Base-by-base conservation (phyloP, 345 rosid genomes). In the Murraya paniculata region DNA sequence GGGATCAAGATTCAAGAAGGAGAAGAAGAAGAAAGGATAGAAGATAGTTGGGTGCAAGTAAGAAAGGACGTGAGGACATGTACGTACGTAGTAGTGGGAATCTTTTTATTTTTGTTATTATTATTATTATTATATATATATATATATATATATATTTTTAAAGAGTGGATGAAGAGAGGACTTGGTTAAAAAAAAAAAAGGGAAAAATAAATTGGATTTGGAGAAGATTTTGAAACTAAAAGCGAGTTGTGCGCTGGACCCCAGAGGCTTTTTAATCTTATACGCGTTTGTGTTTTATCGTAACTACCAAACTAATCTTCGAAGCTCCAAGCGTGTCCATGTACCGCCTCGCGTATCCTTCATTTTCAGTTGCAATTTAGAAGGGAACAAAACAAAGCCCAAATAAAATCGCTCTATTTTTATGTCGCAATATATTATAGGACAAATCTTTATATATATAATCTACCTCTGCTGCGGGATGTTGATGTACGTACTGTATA, bases 11-110 rank as follows among this genome's bases (percentile, higher is more conserved):
- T 31, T 31, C 33, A 3, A 33, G 35, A 33, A 33, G 31, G n/a
- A n/a, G 45, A 39, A 39, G 45, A 9, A 38, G 41, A 39, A 41
- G 48, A 41, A 41, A 41, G 50, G 13, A 45, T 13, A n/a, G n/a
- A 71, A 75, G 76, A 81, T 85, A 74, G 86, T 87, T 88, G 85
- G 80, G 55, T 70, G 85, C 89, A 81, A 83, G 86, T 81, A 79
- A 58, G 76, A 57, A 61, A 53, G 74, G 72, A 89, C 93, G 90
- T 92, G 92, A 84, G 79, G 79, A 76, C 71, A 7, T 83, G 88
- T 85, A 50, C n/a, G 68, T 45, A 14, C 16, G 50, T 11, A 45
- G 50, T 45, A 45, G 16, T 14, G 50, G 50, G 50, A 45, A 45
- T 45, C 50, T 13, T 45, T 45, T 36, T 45, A 45, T 45, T 45